phyloP scores from a whole-genome alignment of 345 rosid genomes.

The Lumnitzera racemosa region DNA sequence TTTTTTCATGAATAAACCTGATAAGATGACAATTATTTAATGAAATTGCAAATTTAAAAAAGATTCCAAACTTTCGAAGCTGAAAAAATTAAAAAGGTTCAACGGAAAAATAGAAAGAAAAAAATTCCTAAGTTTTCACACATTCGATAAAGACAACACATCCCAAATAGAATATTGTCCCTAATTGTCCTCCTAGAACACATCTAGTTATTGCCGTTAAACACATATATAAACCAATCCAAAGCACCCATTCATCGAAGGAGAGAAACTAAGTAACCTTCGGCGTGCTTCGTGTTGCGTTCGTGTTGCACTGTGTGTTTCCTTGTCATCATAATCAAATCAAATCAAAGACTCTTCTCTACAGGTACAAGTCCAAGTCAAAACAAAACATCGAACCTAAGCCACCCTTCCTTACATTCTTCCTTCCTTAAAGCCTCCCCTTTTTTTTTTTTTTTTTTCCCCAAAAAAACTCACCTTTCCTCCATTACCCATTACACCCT shows the following conservation, averaged over 20 bases:
- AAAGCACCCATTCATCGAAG: no score
- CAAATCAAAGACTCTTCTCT: constrained; percentile 2
- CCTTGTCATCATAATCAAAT: no score
- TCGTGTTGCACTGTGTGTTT: no score
- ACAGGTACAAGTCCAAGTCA: constrained; percentile 24
- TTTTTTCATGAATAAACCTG: no score
- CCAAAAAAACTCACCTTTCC: not conserved
- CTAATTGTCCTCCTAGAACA: not conserved
- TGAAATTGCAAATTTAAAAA: no score
- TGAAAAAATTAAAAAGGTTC: no score
- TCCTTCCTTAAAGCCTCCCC: not conserved
- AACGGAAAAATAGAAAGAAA: no score
- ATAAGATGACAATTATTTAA: no score
- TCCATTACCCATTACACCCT: constrained; percentile 2
- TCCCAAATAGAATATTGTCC: no score
- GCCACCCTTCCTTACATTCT: constrained; percentile 1
- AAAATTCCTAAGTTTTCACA: not conserved
- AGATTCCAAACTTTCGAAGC: no score
- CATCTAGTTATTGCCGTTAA: constrained; percentile 17
- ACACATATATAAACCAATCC: not conserved
- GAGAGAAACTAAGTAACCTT: not conserved
- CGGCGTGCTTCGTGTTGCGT: not conserved
- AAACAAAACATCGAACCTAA: constrained; percentile 29
- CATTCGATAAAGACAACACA: no score
- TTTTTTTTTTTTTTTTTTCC: not conserved